Evolutionary conservation across 176 grass and related monocot species (phyloP).

Genomic region (Pontederia crassipes): DNA sequence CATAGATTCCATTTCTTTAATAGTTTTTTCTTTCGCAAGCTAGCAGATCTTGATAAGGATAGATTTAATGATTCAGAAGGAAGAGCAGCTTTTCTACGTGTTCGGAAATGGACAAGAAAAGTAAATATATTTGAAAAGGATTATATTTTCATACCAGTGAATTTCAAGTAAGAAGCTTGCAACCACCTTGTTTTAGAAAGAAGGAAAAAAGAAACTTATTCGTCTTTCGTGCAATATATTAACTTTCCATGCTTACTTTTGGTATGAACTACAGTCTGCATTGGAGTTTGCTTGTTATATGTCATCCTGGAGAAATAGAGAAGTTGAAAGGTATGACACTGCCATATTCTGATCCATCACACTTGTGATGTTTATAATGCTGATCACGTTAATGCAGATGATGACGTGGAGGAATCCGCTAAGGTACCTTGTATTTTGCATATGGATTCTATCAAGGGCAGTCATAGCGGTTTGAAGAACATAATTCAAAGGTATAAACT

Average conservation of each 20-base stretch:
- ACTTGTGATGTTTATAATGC: conserved; percentile 15
- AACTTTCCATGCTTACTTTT: conserved; percentile 8
- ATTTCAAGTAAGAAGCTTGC: conserved; percentile 66
- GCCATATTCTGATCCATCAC: conserved; percentile 13
- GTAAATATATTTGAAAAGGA: conserved; percentile 95
- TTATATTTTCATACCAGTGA: conserved; percentile 94
- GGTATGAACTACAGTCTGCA: conserved; percentile 56
- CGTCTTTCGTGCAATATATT: too few species aligned
- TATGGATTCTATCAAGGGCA: conserved; percentile 99
- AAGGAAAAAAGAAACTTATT: too few species aligned
- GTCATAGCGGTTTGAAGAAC: conserved; percentile 82
- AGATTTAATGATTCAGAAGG: conserved; percentile 67
- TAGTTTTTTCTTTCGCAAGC: conserved; percentile 99
- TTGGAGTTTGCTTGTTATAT: conserved; percentile 95
- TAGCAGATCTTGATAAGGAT: conserved; percentile 97
- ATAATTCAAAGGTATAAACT: conserved; percentile 82
- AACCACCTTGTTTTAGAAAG: too few species aligned
- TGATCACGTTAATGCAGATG: conserved; percentile 45
- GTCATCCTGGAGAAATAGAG: conserved; percentile 76
- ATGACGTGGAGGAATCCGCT: conserved; percentile 23
- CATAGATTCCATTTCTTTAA: conserved; percentile 78
- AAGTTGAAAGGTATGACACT: conserved; percentile 35
- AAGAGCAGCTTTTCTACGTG: conserved; percentile 84
- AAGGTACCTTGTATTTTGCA: conserved; percentile 88
- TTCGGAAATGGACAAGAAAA: conserved; percentile 97